Evolutionary conservation across 345 rosid species (phyloP), one percentile per base, ranked within the genome.

Genomic region (Eucalyptus leucophloia): DNA sequence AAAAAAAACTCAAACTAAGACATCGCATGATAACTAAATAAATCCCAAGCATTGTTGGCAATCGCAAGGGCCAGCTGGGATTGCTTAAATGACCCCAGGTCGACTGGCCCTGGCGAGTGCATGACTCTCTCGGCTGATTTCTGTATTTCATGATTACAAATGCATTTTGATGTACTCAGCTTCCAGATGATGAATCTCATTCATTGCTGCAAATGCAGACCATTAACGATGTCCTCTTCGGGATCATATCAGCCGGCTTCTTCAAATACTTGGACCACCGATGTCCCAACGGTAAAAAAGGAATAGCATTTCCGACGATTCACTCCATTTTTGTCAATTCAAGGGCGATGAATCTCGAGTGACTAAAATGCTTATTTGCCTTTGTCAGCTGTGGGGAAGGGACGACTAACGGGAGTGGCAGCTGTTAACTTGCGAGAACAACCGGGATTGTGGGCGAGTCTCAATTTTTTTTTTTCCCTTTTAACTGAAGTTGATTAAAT

Each of bases 171-270:
- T n/a, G n/a, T n/a, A n/a, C n/a, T n/a, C n/a, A n/a, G n/a, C n/a
- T n/a, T n/a, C n/a, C n/a, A n/a, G 28, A 56, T 23, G 26, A 56
- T 56, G 80, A 32, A 67, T 67, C 21, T 67, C 40, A 8, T 67
- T 32, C 10, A 9, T 67, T 32, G 42, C 40, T 67, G 21, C 42
- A 67, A 40, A 30, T 90, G 91, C 92, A 94, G 95, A 96, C 96
- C 26, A 92, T 96, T n/a, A 96, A 96, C 30, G 98, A 96, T 85
- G 98, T 96, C 60, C 92, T 95, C 18, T 92, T 94, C 14, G 96
- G 94, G 47, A 90, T 96, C 72, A 89, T 95, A 87, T 90, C 96
- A 15, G 86, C 87, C 2, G 96, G 96, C 53, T 86, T 94, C 28
- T 93, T 94, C 72, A 94, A 91, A 89, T 96, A 96, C 88, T 85